Evolutionary conservation across 1,139 yeast genomes (phyloP), one percentile per base, ranked within the genome.

Genomic region (Yamadazyma dushanensis): DNA sequence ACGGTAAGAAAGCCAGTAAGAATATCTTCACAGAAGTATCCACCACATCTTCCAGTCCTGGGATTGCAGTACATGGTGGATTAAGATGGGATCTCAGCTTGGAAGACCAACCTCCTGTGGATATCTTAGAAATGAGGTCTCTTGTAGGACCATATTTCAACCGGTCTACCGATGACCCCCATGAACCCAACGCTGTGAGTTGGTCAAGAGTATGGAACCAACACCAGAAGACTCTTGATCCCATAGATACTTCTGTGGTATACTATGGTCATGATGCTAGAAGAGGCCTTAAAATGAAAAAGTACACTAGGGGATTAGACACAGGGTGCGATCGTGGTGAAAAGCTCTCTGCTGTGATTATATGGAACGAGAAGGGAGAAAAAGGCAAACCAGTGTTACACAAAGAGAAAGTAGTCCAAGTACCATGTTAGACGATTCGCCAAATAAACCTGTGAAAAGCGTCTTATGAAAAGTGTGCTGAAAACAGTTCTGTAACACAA

Each of bases 211-310:
- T 78, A 8, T 85, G 83, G 76, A 78, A 81, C 47, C 57, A 65
- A 30, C 65, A 73, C 41, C 76, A 78, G 53, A 67, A 69, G 42
- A 15, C 21, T 8, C 23, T 43, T 8, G 43, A 52, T 7, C 42
- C 56, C 6, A 45, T 53, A 26, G 53, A 59, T 1, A 61, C 72
- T 20, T 38, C 54, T 5, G 34, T 44, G n/a, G 90, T 88, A 1
- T 80, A 78, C 50, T 90, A 90, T 54, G 97, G 97, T 1, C 97
- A 90, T 54, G 95, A 86, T 56, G 95, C 97, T 3, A 70, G 79
- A 38, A 66, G 81, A 39, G 96, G 97, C 0, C 71, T 90, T 32
- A 79, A 76, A 39, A 47, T 83, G 34, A 73, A 76, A 45, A 72
- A 75, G 42, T 87, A 68, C 57, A 71, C 95, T 4, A 79, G 75